A percentile compares a stretch with the other conserved stretches of the same genome.
Evolutionary conservation across 768 basidiomycete species (phyloP).

Genomic region (Royoungia palumana): DNA sequence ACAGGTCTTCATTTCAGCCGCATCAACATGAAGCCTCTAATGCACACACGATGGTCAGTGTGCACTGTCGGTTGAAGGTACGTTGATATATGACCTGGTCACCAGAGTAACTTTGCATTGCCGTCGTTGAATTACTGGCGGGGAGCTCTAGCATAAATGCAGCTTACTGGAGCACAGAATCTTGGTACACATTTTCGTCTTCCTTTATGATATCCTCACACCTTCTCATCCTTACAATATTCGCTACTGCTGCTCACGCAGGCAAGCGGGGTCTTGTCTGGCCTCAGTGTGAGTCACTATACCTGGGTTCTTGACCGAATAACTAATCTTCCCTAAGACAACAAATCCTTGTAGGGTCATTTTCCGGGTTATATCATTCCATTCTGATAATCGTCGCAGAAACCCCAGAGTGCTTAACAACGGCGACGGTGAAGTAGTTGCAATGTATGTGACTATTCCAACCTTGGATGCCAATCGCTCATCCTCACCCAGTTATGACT

Average conservation of each 20-base stretch:
- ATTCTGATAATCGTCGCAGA: constrained; percentile 12
- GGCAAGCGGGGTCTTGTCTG: constrained; percentile 39
- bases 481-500: constrained; percentile 32
- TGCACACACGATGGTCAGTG: no score
- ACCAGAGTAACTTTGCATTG: no score
- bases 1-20: no score
- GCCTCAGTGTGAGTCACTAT: constrained; percentile 30
- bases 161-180: background rate
- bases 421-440: constrained; percentile 32
- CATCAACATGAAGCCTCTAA: no score
- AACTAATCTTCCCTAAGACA: constrained; percentile 17
- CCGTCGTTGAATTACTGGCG: background rate
- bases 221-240: constrained; percentile 16
- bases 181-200: background rate
- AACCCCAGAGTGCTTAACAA: constrained; percentile 32
- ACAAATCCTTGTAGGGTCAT: constrained; percentile 28
- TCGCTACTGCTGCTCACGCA: constrained; percentile 23
- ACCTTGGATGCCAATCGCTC: background rate
- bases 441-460: constrained; percentile 26
- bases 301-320: background rate
- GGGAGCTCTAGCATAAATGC: constrained; percentile 12
- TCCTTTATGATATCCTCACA: constrained; percentile 17
- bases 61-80: no score
- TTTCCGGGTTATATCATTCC: background rate
- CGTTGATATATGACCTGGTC: no score